A percentile compares a stretch with the other conserved stretches of the same genome.
phyloP scores from a whole-genome alignment of 2,329 filamentous ascomycete genomes.

The Apiospora phragmitis region DNA sequence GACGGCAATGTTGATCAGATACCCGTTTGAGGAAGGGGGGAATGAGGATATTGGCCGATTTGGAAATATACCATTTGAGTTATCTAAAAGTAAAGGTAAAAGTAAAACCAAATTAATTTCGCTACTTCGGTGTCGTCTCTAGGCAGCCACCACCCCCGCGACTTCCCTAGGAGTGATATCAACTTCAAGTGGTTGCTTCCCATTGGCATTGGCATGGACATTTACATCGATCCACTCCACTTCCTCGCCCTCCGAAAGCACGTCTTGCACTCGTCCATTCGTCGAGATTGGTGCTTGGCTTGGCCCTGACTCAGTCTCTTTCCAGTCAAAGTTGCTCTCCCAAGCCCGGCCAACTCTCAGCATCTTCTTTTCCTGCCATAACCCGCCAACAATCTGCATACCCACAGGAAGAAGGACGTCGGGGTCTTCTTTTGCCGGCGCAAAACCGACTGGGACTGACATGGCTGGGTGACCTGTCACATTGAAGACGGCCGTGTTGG shows the following conservation, averaged over 20 bases:
- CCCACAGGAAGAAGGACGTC: slow-evolving; percentile 48
- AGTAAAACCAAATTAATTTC: not conserved
- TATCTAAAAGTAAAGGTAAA: not conserved
- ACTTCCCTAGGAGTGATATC: slow-evolving; percentile 1
- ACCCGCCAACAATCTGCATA: slow-evolving; percentile 55
- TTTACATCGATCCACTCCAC: not conserved
- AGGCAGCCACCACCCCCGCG: not conserved
- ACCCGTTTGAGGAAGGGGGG: not conserved
- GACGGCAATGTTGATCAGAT: not conserved
- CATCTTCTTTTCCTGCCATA: slow-evolving; percentile 51
- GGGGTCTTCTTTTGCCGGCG: slow-evolving; percentile 39
- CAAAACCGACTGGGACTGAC: slow-evolving; percentile 50
- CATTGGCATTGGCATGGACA: not conserved
- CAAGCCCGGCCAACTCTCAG: slow-evolving; percentile 46
- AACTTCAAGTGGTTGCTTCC: not conserved
- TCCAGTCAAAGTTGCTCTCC: slow-evolving; percentile 48
- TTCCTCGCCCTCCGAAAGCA: not conserved
- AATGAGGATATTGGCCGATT: not conserved
- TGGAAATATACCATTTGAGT: not conserved
- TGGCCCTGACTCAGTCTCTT: slow-evolving; percentile 11
- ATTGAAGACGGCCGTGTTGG: slow-evolving; percentile 59
- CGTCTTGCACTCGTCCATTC: not conserved
- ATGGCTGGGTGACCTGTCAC: slow-evolving; percentile 58
- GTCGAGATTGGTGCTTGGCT: not conserved
- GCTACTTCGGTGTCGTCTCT: not conserved